Conservation (phyloP, 441 rosid genomes). For the Biscutella laevigata region DNA sequence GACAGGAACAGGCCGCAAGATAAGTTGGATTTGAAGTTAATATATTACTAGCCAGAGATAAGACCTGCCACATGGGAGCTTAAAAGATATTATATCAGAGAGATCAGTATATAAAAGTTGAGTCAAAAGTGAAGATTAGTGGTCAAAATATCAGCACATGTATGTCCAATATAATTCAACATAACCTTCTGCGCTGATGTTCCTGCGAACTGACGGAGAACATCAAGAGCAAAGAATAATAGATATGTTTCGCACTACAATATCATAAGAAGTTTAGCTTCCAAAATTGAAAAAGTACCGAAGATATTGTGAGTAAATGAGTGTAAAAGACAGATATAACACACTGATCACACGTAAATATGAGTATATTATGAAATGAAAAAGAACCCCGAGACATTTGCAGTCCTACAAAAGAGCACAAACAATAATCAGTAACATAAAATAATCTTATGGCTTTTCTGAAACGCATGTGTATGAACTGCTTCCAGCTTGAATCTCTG, state of each 20-base stretch:
- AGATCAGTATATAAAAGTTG: not conserved
- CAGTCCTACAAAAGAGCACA: slow-evolving; percentile 40
- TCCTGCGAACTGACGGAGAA: not conserved
- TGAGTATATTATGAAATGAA: slow-evolving; percentile 6
- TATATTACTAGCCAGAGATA: too few species aligned
- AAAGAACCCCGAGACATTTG: slow-evolving; percentile 31
- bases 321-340: slow-evolving; percentile 19
- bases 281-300: slow-evolving; percentile 3
- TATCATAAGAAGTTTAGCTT: not conserved
- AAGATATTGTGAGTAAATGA: not conserved
- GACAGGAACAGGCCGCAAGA: too few species aligned
- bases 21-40: too few species aligned
- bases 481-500: slow-evolving; percentile 57
- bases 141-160: too few species aligned
- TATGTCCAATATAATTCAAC: not conserved
- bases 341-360: slow-evolving; percentile 10
- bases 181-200: not conserved
- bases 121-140: not conserved
- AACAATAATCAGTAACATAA: slow-evolving; percentile 25
- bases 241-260: not conserved
- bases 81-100: not conserved
- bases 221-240: not conserved
- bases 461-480: slow-evolving; percentile 17
- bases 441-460: slow-evolving; percentile 26
- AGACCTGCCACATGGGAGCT: slow-evolving; percentile 3